phyloP scores from a whole-genome alignment of 805 yeast genomes.

The Saturnispora quitensis region DNA sequence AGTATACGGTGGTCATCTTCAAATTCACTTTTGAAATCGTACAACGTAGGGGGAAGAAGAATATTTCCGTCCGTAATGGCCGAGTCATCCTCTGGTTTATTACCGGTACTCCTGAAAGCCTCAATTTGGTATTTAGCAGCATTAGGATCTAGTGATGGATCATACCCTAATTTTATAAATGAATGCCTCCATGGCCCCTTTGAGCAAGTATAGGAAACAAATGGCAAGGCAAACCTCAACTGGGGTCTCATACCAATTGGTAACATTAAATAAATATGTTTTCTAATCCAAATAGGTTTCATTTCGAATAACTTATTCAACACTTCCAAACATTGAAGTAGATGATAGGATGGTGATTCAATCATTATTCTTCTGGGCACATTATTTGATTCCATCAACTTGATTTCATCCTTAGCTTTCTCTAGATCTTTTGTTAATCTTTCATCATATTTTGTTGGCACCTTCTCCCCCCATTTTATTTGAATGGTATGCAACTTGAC shows the following conservation, averaged over 20 bases:
- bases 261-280: slow-evolving; percentile 52
- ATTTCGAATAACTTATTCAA: slow-evolving; percentile 44
- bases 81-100: slow-evolving; percentile 3
- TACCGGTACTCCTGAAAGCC: slow-evolving; percentile 49
- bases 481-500: slow-evolving; percentile 47
- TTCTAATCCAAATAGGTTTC: slow-evolving; percentile 81
- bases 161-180: slow-evolving; percentile 67
- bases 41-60: slow-evolving; percentile 21
- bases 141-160: slow-evolving; percentile 51
- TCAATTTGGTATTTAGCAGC: slow-evolving; percentile 75
- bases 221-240: slow-evolving; percentile 72
- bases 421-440: slow-evolving; percentile 40
- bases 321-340: slow-evolving; percentile 37
- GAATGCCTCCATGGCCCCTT: slow-evolving; percentile 96
- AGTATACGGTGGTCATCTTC: slow-evolving; percentile 18
- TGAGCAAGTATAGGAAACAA: slow-evolving; percentile 69
- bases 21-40: slow-evolving; percentile 14
- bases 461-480: slow-evolving; percentile 38
- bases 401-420: slow-evolving; percentile 28
- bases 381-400: slow-evolving; percentile 20
- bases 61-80: slow-evolving; percentile 12
- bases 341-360: slow-evolving; percentile 25
- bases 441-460: slow-evolving; percentile 43
- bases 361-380: slow-evolving; percentile 18
- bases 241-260: slow-evolving; percentile 37